Conservation (phyloP, 257 asterid species). For the Penstemon davidsonii region DNA sequence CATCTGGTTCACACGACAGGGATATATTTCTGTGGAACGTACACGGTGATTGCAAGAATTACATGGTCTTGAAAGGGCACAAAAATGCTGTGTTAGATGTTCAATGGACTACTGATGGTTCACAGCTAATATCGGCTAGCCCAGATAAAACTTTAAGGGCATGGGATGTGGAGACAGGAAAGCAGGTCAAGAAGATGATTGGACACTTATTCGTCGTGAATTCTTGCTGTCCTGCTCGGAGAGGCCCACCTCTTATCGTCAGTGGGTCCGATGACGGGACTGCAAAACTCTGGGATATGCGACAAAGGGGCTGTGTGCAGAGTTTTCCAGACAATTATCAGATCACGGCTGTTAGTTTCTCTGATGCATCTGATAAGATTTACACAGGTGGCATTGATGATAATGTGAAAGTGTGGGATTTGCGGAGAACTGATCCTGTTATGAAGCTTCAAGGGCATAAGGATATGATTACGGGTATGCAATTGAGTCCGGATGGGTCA, state of each 20-base stretch:
- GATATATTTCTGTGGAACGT: conserved; percentile 92
- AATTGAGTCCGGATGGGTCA: conserved; percentile 95
- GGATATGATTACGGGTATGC: conserved; percentile 93
- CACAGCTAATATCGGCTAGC: conserved; percentile 83
- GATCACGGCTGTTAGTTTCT: conserved; percentile 92
- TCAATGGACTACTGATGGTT: conserved; percentile 92
- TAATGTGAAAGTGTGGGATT: conserved; percentile 94
- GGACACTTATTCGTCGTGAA: conserved; percentile 90
- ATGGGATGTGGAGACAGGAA: conserved; percentile 94
- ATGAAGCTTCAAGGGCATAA: conserved; percentile 98
- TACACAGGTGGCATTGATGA: conserved; percentile 93
- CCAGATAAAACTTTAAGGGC: conserved; percentile 95
- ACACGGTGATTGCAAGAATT: conserved; percentile 88
- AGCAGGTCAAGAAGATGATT: conserved; percentile 90
- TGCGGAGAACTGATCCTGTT: conserved; percentile 80
- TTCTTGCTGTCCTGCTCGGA: conserved; percentile 86
- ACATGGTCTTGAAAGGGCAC: conserved; percentile 87
- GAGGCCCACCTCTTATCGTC: conserved; percentile 95
- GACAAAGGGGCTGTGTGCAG: conserved; percentile 93
- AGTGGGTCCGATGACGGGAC: conserved; percentile 99
- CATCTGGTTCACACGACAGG: conserved; percentile 93
- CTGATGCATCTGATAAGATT: conserved; percentile 94
- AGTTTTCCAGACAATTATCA: conserved; percentile 97
- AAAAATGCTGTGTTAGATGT: conserved; percentile 92
- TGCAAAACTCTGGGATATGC: conserved; percentile 98